A percentile compares a stretch with the other conserved stretches of the same genome.
phyloP scores from a whole-genome alignment of 805 yeast genomes.

The Nakazawaea peltata region DNA sequence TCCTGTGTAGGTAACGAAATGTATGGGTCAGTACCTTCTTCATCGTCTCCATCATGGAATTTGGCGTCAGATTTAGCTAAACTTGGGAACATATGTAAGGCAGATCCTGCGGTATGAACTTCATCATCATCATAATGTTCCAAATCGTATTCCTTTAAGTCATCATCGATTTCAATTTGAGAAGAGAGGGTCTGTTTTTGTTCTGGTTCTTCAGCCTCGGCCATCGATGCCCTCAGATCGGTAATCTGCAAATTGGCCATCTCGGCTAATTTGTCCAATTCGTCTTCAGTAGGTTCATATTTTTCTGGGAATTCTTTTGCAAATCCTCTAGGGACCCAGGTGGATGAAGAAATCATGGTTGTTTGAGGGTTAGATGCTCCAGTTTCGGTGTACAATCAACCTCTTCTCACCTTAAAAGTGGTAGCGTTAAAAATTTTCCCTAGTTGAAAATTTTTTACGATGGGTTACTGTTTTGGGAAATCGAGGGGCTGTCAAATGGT shows the following conservation, averaged over 20 bases:
- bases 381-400: background rate
- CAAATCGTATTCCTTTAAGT: conserved; percentile 78
- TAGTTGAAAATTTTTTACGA: background rate
- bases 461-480: no score
- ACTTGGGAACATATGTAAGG: conserved; percentile 66
- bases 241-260: conserved; percentile 77
- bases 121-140: conserved; percentile 61
- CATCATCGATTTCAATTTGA: conserved; percentile 68
- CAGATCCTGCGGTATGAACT: conserved; percentile 44
- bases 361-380: background rate
- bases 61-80: conserved; percentile 50
- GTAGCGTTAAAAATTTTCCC: background rate
- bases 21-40: conserved; percentile 53
- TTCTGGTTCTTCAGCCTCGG: conserved; percentile 28
- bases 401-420: background rate
- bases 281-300: conserved; percentile 84
- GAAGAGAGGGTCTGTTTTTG: conserved; percentile 26
- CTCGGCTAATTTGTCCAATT: conserved; percentile 81
- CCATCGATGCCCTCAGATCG: conserved; percentile 64
- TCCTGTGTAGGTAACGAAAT: conserved; percentile 53
- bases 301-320: conserved; percentile 89
- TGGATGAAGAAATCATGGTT: conserved; percentile 78
- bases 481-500: background rate
- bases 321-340: conserved; percentile 95
- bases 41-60: conserved; percentile 38